Evolutionary conservation across 2,329 filamentous ascomycete species (phyloP), one percentile per base, ranked within the genome.

Genomic region (Nannizzia gypsea): DNA sequence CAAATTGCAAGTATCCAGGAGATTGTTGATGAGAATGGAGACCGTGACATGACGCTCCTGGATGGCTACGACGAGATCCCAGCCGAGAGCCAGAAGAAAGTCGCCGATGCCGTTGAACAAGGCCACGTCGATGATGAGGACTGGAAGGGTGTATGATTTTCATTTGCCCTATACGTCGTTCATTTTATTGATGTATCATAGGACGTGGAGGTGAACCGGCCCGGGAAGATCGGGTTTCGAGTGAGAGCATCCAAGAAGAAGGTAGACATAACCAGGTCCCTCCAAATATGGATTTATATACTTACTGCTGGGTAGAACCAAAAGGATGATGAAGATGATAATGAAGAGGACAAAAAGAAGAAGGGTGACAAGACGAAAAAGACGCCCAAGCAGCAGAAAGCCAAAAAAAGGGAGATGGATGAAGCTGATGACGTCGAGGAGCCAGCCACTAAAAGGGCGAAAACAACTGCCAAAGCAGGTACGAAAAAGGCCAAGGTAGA

Each of bases 111-210:
- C 57, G 72, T 96, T 24, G 79, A 81, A 61, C 81, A 91, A 70
- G 90, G 89, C 24, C 88, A 93, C 67, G 86, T 97, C 66, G 86
- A 88, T 65, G 80, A 89, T 46, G 86, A 89, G 57, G 92, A 96
- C 66, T 96, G 90, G 84, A 92, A 87, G 36, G 90, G 90, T 11
- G 90, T 95, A 80, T 75, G 87, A 58, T 42, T 28, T 1, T 9
- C 31, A 63, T 67, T 57, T 52, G 9, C 64, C 67, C 31, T 24
- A 40, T 13, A 6, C 3, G 2, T 17, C 26, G n/a, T 36, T 24
- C 26, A 9, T 34, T 20, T 6, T 60, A 57, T 52, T 63, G 38
- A 62, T 57, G 31, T 67, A 17, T 62, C 57, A 3, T 65, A 93
- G 88, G 89, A 95, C 65, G 77, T 82, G 2, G 86, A 88, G 68